Conservation (phyloP, 169 alveolate genomes). For the Plasmodium cynomolgi region DNA sequence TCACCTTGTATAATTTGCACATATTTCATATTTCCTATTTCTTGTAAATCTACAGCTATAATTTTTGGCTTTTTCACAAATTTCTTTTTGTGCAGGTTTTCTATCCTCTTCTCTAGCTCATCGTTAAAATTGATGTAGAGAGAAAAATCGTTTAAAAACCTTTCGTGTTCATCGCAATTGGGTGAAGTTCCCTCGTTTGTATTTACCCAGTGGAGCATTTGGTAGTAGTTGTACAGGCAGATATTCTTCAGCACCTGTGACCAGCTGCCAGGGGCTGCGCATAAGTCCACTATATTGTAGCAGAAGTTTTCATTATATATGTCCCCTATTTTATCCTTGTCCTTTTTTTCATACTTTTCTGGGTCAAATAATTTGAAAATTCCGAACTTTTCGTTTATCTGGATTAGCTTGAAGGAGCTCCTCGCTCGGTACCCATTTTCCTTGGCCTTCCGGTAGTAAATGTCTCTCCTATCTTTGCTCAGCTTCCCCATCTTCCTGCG, state of each 20-base stretch:
- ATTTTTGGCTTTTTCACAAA: slow-evolving; percentile 86
- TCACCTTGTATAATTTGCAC: slow-evolving; percentile 96
- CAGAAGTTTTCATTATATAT: slow-evolving; percentile 76
- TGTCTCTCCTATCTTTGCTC: slow-evolving; percentile 95
- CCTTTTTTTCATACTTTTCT: slow-evolving; percentile 13
- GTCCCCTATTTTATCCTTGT: slow-evolving; percentile 33
- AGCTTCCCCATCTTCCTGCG: slow-evolving; percentile 89
- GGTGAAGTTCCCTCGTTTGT: slow-evolving; percentile 48
- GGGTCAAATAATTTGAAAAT: slow-evolving; percentile 80
- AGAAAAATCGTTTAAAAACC: slow-evolving; percentile 68
- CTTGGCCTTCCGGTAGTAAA: slow-evolving; percentile 97
- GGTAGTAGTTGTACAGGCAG: slow-evolving; percentile 75
- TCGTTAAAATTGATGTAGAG: slow-evolving; percentile 70
- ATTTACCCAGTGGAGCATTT: slow-evolving; percentile 72
- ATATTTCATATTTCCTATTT: slow-evolving; percentile 96
- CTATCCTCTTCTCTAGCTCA: slow-evolving; percentile 20
- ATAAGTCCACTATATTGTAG: slow-evolving; percentile 94
- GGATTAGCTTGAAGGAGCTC: slow-evolving; percentile 96
- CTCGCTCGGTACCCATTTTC: slow-evolving; percentile 98
- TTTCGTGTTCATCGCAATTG: slow-evolving; percentile 45
- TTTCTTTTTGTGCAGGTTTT: slow-evolving; percentile 54
- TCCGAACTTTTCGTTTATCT: slow-evolving; percentile 94
- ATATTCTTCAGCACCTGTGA: slow-evolving; percentile 89
- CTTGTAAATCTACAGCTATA: slow-evolving; percentile 97
- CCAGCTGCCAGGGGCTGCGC: slow-evolving; percentile 99